A percentile compares a stretch with the other conserved stretches of the same genome.
Conservation (phyloP, 2,329 filamentous ascomycete genomes). For the Fusarium irregulare region DNA sequence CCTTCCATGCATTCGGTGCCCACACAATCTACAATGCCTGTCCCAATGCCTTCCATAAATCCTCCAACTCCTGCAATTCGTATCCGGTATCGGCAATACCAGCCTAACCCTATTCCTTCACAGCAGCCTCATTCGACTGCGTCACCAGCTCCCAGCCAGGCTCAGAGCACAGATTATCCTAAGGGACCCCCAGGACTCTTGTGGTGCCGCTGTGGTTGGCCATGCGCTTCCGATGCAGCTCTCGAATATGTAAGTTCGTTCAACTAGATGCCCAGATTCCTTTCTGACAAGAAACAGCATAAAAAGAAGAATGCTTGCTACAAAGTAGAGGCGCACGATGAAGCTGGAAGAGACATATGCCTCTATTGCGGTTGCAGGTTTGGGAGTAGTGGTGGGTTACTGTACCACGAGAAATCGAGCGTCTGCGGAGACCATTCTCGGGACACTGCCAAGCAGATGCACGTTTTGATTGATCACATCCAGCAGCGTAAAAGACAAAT, state of each 20-base stretch:
- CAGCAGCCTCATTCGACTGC: neutral
- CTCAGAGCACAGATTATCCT: neutral
- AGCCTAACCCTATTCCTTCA: conserved; percentile 9
- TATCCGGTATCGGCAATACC: conserved; percentile 1
- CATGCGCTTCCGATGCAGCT: conserved; percentile 50
- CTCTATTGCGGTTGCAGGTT: conserved; percentile 60
- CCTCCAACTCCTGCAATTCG: neutral
- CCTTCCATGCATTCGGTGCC: conserved; percentile 44
- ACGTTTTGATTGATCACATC: conserved; percentile 11
- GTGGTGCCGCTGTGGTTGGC: conserved; percentile 51
- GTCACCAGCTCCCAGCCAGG: neutral
- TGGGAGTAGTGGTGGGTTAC: conserved; percentile 53
- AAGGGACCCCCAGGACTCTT: conserved; percentile 27
- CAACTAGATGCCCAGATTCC: too few relatives aligned
- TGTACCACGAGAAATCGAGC: conserved; percentile 58
- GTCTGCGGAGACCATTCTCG: conserved; percentile 59
- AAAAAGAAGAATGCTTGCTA: conserved; percentile 44
- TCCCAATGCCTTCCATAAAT: neutral
- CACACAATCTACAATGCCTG: conserved; percentile 14
- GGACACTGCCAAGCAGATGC: conserved; percentile 27
- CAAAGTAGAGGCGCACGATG: conserved; percentile 20
- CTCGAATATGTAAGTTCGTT: conserved; percentile 48
- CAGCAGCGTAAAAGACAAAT: conserved; percentile 1
- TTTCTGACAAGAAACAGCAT: conserved; percentile 46
- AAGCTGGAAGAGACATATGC: conserved; percentile 53